Evolutionary conservation across 2,329 filamentous ascomycete species (phyloP).

Genomic region (Zymoseptoria ardabiliae): DNA sequence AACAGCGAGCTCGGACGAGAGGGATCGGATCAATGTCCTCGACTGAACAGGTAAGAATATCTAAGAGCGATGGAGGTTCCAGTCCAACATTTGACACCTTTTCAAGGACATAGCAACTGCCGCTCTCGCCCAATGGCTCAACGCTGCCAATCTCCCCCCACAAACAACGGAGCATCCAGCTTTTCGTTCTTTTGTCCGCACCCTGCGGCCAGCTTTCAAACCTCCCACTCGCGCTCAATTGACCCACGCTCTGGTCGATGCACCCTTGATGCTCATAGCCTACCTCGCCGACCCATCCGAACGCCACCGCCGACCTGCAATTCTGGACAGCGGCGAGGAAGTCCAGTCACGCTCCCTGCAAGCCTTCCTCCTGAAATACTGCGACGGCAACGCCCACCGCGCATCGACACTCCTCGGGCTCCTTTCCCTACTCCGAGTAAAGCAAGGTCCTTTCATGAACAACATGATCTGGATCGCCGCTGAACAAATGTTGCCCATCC

Average conservation of each 20-base stretch:
- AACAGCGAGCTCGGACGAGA: conserved; percentile 18
- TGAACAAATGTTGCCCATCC: conserved; percentile 19
- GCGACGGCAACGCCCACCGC: conserved; percentile 13
- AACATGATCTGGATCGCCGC: conserved; percentile 21
- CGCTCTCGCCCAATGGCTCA: conserved; percentile 20
- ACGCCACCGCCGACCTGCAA: conserved; percentile 17
- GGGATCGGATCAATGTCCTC: conserved; percentile 20
- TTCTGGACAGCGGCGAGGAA: conserved; percentile 19
- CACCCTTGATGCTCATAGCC: conserved; percentile 20
- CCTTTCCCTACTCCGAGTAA: conserved; percentile 19
- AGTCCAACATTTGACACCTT: neutral
- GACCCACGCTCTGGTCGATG: conserved; percentile 18
- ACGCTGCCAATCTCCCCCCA: conserved; percentile 12
- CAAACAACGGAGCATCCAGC: conserved; percentile 18
- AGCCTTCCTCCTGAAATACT: conserved; percentile 20
- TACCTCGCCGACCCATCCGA: conserved; percentile 19
- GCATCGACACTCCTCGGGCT: conserved; percentile 15
- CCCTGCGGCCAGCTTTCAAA: conserved; percentile 18
- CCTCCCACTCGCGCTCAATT: conserved; percentile 15
- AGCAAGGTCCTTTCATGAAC: conserved; percentile 18
- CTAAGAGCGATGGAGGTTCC: neutral
- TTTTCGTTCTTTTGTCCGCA: conserved; percentile 16
- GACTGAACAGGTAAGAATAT: conserved; percentile 4
- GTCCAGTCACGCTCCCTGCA: conserved; percentile 18
- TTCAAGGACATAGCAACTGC: conserved; percentile 16